A percentile compares a stretch with the other conserved stretches of the same genome.
Evolutionary conservation across 2,329 filamentous ascomycete genomes (phyloP).

Genomic region (Rhynchosporium agropyri): DNA sequence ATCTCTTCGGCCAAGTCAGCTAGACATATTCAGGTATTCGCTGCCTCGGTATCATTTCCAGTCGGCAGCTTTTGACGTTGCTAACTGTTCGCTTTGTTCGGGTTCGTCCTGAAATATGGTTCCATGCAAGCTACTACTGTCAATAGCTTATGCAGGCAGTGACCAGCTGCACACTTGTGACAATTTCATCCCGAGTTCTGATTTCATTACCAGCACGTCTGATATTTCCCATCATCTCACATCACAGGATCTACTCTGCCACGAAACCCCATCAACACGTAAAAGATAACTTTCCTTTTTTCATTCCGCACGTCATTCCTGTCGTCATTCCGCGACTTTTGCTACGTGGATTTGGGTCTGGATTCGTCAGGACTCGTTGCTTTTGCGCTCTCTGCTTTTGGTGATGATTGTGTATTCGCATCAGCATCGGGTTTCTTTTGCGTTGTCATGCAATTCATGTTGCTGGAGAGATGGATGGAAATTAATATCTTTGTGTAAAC

Average conservation of each 20-base stretch:
- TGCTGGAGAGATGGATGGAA: neutral
- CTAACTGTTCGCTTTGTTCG: neutral
- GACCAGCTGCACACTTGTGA: neutral
- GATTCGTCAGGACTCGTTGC: neutral
- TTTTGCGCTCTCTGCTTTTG: neutral
- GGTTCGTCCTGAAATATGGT: neutral
- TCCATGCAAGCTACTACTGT: neutral
- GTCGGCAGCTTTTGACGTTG: neutral
- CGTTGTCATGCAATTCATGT: neutral
- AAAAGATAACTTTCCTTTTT: conserved; percentile 8
- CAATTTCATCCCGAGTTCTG: neutral
- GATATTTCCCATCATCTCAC: too few species aligned
- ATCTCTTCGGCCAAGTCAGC: too few species aligned
- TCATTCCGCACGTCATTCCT: neutral
- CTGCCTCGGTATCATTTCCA: neutral
- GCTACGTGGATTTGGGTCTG: too few species aligned
- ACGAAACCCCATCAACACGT: too few species aligned
- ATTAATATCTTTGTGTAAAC: neutral
- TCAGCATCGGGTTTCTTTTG: neutral
- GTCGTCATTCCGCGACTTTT: too few species aligned
- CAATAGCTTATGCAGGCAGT: conserved; percentile 3
- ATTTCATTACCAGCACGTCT: neutral
- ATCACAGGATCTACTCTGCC: too few species aligned
- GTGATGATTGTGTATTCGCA: neutral
- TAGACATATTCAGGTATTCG: too few species aligned